Evolutionary conservation across 2,329 filamentous ascomycete genomes (phyloP), one percentile per base, ranked within the genome.

Genomic region (Fusarium sp.): DNA sequence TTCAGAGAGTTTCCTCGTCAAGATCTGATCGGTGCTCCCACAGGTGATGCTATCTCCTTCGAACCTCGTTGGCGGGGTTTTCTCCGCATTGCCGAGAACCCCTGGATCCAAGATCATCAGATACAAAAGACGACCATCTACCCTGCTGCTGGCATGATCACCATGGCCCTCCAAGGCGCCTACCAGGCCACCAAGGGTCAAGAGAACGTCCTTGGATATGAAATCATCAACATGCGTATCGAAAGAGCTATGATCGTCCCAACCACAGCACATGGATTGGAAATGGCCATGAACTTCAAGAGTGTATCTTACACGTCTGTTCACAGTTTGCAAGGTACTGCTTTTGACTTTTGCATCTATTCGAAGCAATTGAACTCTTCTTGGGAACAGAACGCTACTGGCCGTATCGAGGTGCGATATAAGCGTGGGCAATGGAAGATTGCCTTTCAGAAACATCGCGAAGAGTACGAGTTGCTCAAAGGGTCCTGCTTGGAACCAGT

Each of bases 81-180:
- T 68, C 80, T 88, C 40, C 84, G 86, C 15, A 63, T 86, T 11
- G 80, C 81, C 1, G 86, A 89, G 74, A 85, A 86, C 53, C 85
- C 86, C 2, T 89, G 88, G 87, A 81, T 89, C 13, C 79, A 81
- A 56, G 85, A 89, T 62, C 87, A 89, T 64, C 82, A 85, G 28
- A 82, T 89, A 12, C 85, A 87, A 64, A 85, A 85, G 69, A 84
- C 84, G 2, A 83, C 85, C 37, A 78, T 89, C 21, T 88, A 87
- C 56, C 87, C 87, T 4, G 86, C 85, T 6, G 82, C 87, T 2
- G 87, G 86, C 3, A 86, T 88, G 81, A 75, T 86, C 3, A 77
- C 81, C 21, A 88, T 88, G 86, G 85, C 82, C 1, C 71, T 88
- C 4, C 86, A 88, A 66, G 86, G 82, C 3, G 84, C 82, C 1